Evolutionary conservation across 2,329 filamentous ascomycete species (phyloP), one percentile per base, ranked within the genome.

Genomic region (Penicillium sp.): DNA sequence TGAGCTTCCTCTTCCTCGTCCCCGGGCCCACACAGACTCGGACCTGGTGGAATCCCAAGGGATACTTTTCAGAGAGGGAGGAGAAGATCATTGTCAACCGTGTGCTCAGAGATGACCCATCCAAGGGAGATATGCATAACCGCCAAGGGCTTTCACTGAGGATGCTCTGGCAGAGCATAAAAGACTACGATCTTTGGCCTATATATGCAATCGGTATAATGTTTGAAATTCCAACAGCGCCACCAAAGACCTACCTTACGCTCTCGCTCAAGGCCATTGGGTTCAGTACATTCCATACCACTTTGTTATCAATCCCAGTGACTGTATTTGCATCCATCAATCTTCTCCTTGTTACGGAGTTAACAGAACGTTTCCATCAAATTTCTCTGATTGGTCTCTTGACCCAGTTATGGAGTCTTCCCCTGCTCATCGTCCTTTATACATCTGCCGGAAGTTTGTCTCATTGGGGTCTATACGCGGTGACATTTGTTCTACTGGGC

Each of bases 11-110:
- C 19, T 76, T 81, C 22, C 74, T 83, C 62, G 75, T 79, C 0
- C 70, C 74, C 0, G 64, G 68, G 2, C 74, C 74, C 2, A 72
- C 69, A 0, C 78, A 80, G 60, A 87, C 85, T 0, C 79, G 78
- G 45, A 83, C 79, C 49, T 85, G 83, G 82, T 85, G 64, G 67
- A 81, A 85, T 11, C 84, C 84, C 11, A 82, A 83, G 56, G 87
- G 86, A 0, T 89, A 85, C 84, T 89, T 89, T 71, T 83, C 69
- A 2, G 84, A 87, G 48, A 81, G 80, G 2, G 87, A 88, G 60
- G 85, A 89, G 67, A 78, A 79, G 55, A 89, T 89, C 65, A 82
- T 88, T 62, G 84, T 89, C 28, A 89, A 88, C 65, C 78, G 86
- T 0, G 77, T 85, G 10, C 76, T 83, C 6, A 74, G 80, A 14